phyloP scores from a whole-genome alignment of 2,329 filamentous ascomycete species.

The Ascomycota sp. region DNA sequence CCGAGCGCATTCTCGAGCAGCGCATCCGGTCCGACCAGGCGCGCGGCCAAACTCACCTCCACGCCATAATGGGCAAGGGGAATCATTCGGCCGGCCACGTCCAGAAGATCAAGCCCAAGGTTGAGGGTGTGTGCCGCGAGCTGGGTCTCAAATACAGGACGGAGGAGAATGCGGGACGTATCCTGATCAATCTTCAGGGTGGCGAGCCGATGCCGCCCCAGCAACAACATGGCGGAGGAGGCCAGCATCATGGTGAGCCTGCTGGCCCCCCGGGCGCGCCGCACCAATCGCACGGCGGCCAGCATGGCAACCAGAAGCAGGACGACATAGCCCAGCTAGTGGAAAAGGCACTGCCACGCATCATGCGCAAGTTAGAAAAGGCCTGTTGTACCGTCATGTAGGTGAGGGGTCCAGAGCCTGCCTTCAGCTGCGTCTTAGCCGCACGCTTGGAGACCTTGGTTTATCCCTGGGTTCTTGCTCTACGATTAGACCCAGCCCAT shows the following conservation, averaged over 20 bases:
- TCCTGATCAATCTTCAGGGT: conserved; percentile 70
- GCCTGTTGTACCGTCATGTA: conserved; percentile 58
- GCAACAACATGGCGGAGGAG: conserved; percentile 10
- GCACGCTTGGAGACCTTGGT: too few relatives aligned
- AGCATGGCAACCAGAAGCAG: conserved; percentile 19
- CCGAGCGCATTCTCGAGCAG: conserved; percentile 70
- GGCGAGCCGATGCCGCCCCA: conserved; percentile 34
- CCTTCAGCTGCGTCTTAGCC: too few relatives aligned
- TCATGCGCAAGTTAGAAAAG: conserved; percentile 43
- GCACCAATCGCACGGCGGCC: conserved; percentile 4
- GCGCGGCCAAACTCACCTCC: conserved; percentile 58
- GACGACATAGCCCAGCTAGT: conserved; percentile 37
- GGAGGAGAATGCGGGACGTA: conserved; percentile 72
- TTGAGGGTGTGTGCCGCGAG: conserved; percentile 69
- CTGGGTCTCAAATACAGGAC: conserved; percentile 63
- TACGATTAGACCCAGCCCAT: too few relatives aligned
- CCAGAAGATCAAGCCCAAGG: conserved; percentile 86
- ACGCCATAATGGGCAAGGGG: conserved; percentile 90
- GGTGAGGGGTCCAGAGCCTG: not conserved
- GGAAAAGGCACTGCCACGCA: conserved; percentile 34
- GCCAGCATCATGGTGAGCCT: conserved; percentile 1
- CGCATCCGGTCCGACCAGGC: conserved; percentile 58
- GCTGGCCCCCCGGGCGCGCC: not conserved
- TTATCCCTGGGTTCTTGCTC: too few relatives aligned
- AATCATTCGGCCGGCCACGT: conserved; percentile 66